These are phyloP conservation scores for Hypomontagnella monticulosa DNA, from an alignment of 495 filamentous ascomycete species.

Conservation along the genomic window DNA sequence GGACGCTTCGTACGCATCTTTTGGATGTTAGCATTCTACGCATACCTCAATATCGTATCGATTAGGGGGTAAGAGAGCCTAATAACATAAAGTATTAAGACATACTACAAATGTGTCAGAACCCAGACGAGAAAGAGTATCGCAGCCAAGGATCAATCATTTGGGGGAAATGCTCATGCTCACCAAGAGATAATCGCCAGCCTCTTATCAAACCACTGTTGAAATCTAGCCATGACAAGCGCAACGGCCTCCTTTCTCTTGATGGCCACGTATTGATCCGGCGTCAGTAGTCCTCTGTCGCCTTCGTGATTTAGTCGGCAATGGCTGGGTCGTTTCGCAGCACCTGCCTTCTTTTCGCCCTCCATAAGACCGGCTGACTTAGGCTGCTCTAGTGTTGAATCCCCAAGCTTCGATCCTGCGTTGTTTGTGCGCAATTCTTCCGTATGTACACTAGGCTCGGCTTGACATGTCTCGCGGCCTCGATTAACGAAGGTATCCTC, in stretches of 20 bases:
- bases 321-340: constrained; percentile 36
- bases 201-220: constrained; percentile 44
- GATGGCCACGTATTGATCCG: constrained; percentile 45
- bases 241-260: constrained; percentile 39
- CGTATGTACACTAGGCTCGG: constrained; percentile 33
- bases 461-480: constrained; percentile 35
- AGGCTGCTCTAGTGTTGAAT: constrained; percentile 21
- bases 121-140: not conserved
- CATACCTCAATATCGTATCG: not conserved
- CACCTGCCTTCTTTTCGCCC: constrained; percentile 35
- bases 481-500: not conserved
- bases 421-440: constrained; percentile 31
- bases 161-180: constrained; percentile 11
- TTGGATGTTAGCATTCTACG: constrained; percentile 3
- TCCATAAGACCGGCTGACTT: constrained; percentile 43
- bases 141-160: not conserved
- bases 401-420: constrained; percentile 30
- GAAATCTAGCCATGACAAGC: constrained; percentile 40
- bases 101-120: constrained; percentile 31
- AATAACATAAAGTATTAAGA: not conserved
- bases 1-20: constrained; percentile 42
- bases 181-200: constrained; percentile 44
- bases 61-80: not conserved
- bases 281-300: constrained; percentile 39
- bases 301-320: constrained; percentile 29